These are phyloP conservation scores for Ogataea methanolica DNA, from an alignment of 805 yeast genomes.

Conservation along the genomic window DNA sequence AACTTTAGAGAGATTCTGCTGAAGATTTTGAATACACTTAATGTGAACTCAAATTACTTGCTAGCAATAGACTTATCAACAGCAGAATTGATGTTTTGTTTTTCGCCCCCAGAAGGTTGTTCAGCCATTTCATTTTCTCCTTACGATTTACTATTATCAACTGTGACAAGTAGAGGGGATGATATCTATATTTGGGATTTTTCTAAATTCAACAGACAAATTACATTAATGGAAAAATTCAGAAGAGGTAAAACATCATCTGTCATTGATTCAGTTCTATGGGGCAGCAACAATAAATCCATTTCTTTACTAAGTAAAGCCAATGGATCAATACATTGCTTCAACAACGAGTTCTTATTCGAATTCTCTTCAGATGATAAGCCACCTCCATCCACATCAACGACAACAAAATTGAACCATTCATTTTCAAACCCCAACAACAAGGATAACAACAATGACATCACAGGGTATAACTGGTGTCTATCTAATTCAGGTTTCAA, in stretches of 20 bases:
- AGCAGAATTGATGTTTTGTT: slow-evolving; percentile 35
- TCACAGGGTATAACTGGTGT: slow-evolving; percentile 37
- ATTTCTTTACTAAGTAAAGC: slow-evolving; percentile 48
- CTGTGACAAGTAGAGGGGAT: slow-evolving; percentile 57
- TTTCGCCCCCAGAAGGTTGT: slow-evolving; percentile 60
- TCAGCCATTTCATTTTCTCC: slow-evolving; percentile 59
- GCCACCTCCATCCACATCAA: not conserved
- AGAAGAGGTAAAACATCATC: slow-evolving; percentile 62
- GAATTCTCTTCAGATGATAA: slow-evolving; percentile 5
- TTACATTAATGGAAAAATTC: slow-evolving; percentile 53
- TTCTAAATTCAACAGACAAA: slow-evolving; percentile 43
- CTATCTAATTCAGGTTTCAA: slow-evolving; percentile 32
- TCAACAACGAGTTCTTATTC: slow-evolving; percentile 36
- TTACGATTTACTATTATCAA: slow-evolving; percentile 51
- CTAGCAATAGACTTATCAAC: slow-evolving; percentile 44
- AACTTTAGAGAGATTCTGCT: slow-evolving; percentile 24
- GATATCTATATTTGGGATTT: slow-evolving; percentile 61
- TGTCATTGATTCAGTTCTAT: slow-evolving; percentile 42
- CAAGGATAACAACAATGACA: too few relatives aligned
- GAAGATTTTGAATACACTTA: slow-evolving; percentile 26
- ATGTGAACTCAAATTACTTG: slow-evolving; percentile 31
- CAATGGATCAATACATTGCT: slow-evolving; percentile 63
- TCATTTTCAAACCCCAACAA: not conserved
- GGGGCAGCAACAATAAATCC: slow-evolving; percentile 44
- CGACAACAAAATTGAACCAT: not conserved